Evolutionary conservation across 306 rosid species (phyloP).

Genomic region (Vigna angularis): DNA sequence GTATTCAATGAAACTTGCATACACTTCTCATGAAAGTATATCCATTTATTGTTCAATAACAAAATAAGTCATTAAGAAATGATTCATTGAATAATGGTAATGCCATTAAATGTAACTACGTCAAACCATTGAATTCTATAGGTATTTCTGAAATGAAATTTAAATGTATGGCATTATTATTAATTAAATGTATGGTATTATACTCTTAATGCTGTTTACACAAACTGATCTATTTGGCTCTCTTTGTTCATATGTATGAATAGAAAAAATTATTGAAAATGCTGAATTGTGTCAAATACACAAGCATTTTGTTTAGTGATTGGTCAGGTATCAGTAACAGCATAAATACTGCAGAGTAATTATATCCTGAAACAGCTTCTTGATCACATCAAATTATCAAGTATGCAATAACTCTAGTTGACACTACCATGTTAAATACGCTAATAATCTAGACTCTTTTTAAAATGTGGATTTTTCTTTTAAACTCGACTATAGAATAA

Average conservation of each 20-base stretch:
- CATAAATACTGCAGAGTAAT: background rate
- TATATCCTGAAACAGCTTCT: background rate
- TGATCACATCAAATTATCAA: background rate
- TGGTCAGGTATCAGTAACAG: background rate
- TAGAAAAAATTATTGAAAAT: background rate
- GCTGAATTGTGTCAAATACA: background rate
- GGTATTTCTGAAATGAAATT: too few species aligned
- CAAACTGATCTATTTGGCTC: background rate
- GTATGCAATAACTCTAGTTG: background rate
- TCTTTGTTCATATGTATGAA: background rate
- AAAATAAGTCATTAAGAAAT: too few species aligned
- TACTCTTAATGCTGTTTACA: background rate
- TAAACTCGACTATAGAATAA: background rate
- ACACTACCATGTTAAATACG: conserved; percentile 13
- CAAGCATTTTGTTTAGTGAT: background rate
- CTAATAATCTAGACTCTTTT: conserved; percentile 5
- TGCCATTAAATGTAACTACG: too few species aligned
- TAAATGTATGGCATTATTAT: too few species aligned
- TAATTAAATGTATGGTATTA: too few species aligned
- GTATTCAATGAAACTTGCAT: too few species aligned
- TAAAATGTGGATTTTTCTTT: background rate
- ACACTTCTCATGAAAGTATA: too few species aligned
- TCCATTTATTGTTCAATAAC: too few species aligned
- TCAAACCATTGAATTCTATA: too few species aligned
- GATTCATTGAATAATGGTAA: too few species aligned